These are phyloP conservation scores for Nannochloropsis granulata DNA, from an alignment of 108 stramenopile genomes.

Conservation along the genomic window DNA sequence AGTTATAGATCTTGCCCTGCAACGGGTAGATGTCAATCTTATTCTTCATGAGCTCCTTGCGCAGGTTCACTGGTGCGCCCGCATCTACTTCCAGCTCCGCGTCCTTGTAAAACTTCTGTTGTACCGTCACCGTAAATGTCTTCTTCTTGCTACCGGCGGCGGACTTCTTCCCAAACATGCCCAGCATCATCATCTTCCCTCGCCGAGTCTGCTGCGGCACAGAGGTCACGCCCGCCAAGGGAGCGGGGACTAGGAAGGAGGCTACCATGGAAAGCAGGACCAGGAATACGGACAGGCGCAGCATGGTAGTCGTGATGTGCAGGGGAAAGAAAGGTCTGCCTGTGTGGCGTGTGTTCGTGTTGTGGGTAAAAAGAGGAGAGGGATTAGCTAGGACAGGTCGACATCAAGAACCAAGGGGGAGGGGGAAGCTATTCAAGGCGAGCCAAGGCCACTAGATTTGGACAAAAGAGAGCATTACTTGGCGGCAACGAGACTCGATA, in stretches of 20 bases:
- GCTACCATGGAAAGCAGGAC: neutral
- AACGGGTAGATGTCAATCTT: slow-evolving; percentile 26
- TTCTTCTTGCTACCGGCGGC: neutral
- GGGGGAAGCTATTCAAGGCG: too few relatives aligned
- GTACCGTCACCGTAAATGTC: slow-evolving; percentile 16
- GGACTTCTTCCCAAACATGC: neutral
- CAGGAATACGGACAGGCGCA: neutral
- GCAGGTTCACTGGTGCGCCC: slow-evolving; percentile 3
- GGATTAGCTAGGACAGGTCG: too few relatives aligned
- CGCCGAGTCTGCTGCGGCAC: neutral
- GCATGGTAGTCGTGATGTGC: neutral
- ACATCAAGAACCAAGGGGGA: too few relatives aligned
- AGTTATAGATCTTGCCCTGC: slow-evolving; percentile 7
- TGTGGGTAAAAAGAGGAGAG: too few relatives aligned
- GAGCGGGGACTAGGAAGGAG: neutral
- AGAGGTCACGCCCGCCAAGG: neutral
- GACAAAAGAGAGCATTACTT: too few relatives aligned
- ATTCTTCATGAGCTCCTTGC: slow-evolving; percentile 18
- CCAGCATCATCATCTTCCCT: neutral
- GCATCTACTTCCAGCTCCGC: neutral
- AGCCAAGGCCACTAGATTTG: too few relatives aligned
- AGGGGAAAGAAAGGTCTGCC: too few relatives aligned
- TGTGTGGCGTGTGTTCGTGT: too few relatives aligned
- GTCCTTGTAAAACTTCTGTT: slow-evolving; percentile 27
- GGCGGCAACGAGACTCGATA: too few relatives aligned